Percentiles rank a stretch among this genome's conserved stretches.
Conservation (phyloP, 306 rosid species). For the Macrotyloma uniflorum region DNA sequence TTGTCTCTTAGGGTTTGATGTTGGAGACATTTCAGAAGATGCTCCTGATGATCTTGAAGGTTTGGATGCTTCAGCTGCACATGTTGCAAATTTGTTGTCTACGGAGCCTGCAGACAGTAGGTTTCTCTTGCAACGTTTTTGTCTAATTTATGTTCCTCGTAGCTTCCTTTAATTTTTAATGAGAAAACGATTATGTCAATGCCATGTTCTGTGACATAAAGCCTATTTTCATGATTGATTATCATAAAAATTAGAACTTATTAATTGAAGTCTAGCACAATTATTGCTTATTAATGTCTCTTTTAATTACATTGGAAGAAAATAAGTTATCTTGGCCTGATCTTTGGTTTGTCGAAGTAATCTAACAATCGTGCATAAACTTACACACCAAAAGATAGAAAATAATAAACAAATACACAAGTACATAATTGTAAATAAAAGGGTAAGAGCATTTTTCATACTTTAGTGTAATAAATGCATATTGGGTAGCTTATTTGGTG, state of each 20-base stretch:
- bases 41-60: constrained; percentile 93
- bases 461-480: background rate
- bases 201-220: background rate
- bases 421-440: background rate
- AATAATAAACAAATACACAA: constrained; percentile 12
- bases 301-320: background rate
- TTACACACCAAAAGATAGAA: background rate
- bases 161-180: background rate
- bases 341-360: background rate
- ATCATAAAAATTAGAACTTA: background rate
- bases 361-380: background rate
- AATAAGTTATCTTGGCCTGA: background rate
- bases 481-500: background rate
- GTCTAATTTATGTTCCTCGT: background rate
- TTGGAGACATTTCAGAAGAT: constrained; percentile 84
- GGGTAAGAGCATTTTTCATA: constrained; percentile 5
- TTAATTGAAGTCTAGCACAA: background rate
- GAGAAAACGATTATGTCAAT: background rate
- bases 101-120: constrained; percentile 90
- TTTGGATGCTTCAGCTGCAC: constrained; percentile 91
- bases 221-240: constrained; percentile 25
- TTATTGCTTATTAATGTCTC: background rate
- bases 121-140: constrained; percentile 48
- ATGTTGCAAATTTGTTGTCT: constrained; percentile 90
- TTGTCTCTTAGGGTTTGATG: constrained; percentile 78